phyloP scores from a whole-genome alignment of 306 rosid species.

The Corylus americana region DNA sequence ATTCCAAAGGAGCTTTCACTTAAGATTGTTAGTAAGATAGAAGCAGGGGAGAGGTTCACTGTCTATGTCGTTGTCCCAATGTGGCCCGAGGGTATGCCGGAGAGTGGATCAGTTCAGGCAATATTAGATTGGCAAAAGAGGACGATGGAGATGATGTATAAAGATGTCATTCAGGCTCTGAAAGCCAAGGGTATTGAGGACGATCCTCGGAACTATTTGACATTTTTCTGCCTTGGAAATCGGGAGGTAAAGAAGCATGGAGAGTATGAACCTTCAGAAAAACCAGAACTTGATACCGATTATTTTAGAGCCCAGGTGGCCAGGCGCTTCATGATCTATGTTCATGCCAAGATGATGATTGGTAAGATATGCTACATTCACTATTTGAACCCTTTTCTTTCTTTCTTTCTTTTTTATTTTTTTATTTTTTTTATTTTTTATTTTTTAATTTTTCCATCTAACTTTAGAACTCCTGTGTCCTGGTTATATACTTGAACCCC shows the following conservation, averaged over 20 bases:
- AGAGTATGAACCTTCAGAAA: conserved; percentile 61
- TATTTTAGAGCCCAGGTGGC: conserved; percentile 58
- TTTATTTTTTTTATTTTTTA: background rate
- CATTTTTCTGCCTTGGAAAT: conserved; percentile 80
- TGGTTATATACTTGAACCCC: background rate
- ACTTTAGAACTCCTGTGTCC: background rate
- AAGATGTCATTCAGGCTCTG: conserved; percentile 57
- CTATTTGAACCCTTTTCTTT: background rate
- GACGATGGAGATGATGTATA: conserved; percentile 78
- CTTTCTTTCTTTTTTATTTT: too few species aligned
- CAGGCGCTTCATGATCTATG: conserved; percentile 79
- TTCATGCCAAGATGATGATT: conserved; percentile 77
- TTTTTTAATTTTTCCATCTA: background rate
- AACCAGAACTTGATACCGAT: conserved; percentile 61
- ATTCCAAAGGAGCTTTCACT: conserved; percentile 76
- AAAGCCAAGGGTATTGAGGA: conserved; percentile 57
- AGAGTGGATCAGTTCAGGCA: conserved; percentile 76
- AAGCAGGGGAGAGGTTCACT: conserved; percentile 67
- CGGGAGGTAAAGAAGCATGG: conserved; percentile 69
- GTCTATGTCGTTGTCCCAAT: conserved; percentile 71
- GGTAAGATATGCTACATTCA: conserved; percentile 39
- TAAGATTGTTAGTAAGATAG: conserved; percentile 69
- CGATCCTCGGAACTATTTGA: conserved; percentile 71
- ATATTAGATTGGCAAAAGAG: conserved; percentile 82
- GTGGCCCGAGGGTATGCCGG: conserved; percentile 83